Conservation (phyloP, 1,284 basidiomycete species). For the Amylostereum chailletii region DNA sequence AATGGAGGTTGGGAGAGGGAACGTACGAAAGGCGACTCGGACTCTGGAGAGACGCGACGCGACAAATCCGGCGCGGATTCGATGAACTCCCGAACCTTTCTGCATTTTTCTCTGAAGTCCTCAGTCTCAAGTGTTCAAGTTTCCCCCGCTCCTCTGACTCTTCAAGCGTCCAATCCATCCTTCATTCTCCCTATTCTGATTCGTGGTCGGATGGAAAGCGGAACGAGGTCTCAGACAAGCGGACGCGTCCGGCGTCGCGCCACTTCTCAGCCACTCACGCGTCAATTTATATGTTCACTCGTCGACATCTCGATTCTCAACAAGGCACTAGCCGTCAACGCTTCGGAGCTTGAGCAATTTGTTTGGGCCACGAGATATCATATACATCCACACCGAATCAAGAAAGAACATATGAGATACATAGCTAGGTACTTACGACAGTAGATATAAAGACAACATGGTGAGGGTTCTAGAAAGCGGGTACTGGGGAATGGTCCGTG, state of each 20-base stretch:
- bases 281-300: neutral
- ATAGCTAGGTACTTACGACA: neutral
- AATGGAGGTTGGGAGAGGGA: no score
- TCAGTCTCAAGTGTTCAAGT: no score
- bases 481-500: neutral
- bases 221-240: neutral
- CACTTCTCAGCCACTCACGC: neutral
- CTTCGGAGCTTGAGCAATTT: no score
- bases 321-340: neutral
- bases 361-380: no score
- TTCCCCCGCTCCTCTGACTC: no score
- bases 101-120: no score
- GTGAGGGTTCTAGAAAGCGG: neutral
- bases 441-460: neutral
- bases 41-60: no score
- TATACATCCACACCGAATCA: neutral
- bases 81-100: no score
- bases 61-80: no score
- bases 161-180: no score
- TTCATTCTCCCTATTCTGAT: no score
- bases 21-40: no score
- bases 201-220: neutral
- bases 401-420: neutral
- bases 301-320: neutral
- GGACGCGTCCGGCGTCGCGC: neutral